A percentile compares a stretch with the other conserved stretches of the same genome.
phyloP scores from a whole-genome alignment of 2,329 filamentous ascomycete species.

The Massarina eburnea region DNA sequence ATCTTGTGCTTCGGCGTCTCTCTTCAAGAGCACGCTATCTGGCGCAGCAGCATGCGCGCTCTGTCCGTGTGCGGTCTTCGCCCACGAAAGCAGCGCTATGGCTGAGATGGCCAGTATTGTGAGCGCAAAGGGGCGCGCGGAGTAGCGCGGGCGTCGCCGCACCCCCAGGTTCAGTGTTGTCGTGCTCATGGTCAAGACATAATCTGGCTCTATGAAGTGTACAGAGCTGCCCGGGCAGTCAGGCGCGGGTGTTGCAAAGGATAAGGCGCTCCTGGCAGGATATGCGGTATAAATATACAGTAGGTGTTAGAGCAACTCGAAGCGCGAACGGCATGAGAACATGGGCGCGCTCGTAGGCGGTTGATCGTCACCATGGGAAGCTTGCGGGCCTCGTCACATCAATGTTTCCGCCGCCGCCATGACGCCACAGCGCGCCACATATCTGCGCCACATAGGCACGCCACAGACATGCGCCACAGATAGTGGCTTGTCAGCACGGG shows the following conservation, averaged over 20 bases:
- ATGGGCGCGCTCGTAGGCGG: too few relatives aligned
- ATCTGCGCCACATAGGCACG: neutral
- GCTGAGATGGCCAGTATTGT: constrained; percentile 34
- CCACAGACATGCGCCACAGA: neutral
- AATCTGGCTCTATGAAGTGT: neutral
- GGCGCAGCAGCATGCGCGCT: neutral
- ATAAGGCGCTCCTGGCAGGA: too few relatives aligned
- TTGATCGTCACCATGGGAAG: too few relatives aligned
- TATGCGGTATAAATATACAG: too few relatives aligned
- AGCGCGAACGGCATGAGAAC: too few relatives aligned
- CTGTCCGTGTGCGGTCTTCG: constrained; percentile 15
- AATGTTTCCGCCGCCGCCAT: too few relatives aligned
- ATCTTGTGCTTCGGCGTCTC: constrained; percentile 28
- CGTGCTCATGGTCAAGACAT: constrained; percentile 23
- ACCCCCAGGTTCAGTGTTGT: constrained; percentile 20
- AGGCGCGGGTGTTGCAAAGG: too few relatives aligned
- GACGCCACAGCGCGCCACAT: neutral
- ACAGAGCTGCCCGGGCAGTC: neutral
- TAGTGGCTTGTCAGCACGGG: too few relatives aligned
- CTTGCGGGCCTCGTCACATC: neutral
- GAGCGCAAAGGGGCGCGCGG: constrained; percentile 41
- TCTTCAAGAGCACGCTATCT: constrained; percentile 12
- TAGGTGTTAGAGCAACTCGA: too few relatives aligned
- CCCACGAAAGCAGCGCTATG: constrained; percentile 32
- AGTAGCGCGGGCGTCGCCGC: constrained; percentile 36